A percentile compares a stretch with the other conserved stretches of the same genome.
phyloP scores from a whole-genome alignment of 148 eudicot genomes.

The Agrostemma githago region DNA sequence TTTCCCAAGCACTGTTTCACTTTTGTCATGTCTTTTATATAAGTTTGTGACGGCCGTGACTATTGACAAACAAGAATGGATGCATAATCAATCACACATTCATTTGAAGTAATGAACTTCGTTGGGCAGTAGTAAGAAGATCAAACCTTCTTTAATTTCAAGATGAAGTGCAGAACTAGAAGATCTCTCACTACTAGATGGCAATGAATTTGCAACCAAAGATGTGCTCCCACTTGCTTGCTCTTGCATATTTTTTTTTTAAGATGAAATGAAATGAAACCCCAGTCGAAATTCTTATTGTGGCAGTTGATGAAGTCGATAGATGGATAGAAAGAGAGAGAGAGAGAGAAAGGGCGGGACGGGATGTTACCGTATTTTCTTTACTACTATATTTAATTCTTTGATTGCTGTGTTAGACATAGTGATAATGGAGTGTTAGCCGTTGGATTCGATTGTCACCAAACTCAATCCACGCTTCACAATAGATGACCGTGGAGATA shows the following conservation, averaged over 20 bases:
- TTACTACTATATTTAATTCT: background rate
- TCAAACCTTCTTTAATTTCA: constrained; percentile 73
- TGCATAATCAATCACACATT: no score
- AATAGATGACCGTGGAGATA: constrained; percentile 51
- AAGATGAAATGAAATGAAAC: background rate
- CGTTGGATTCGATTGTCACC: constrained; percentile 37
- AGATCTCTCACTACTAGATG: constrained; percentile 97
- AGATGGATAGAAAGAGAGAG: background rate
- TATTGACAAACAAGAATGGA: no score
- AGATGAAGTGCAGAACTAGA: constrained; percentile 85
- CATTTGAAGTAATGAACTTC: background rate
- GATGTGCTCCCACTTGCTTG: constrained; percentile 67
- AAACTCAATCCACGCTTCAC: constrained; percentile 30
- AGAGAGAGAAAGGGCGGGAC: constrained; percentile 40
- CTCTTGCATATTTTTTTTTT: constrained; percentile 53
- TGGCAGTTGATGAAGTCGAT: background rate
- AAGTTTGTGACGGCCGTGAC: no score
- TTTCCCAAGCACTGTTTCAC: no score
- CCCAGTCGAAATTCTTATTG: background rate
- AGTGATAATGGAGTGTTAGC: constrained; percentile 14
- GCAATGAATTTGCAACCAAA: constrained; percentile 59
- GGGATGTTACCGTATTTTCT: background rate
- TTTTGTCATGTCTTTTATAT: no score
- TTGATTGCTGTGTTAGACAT: background rate
- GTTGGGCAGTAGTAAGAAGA: background rate